These are phyloP conservation scores for Phlyctochytrium arcticum DNA, from an alignment of 192 early-diverging fungal species.

Conservation along the genomic window DNA sequence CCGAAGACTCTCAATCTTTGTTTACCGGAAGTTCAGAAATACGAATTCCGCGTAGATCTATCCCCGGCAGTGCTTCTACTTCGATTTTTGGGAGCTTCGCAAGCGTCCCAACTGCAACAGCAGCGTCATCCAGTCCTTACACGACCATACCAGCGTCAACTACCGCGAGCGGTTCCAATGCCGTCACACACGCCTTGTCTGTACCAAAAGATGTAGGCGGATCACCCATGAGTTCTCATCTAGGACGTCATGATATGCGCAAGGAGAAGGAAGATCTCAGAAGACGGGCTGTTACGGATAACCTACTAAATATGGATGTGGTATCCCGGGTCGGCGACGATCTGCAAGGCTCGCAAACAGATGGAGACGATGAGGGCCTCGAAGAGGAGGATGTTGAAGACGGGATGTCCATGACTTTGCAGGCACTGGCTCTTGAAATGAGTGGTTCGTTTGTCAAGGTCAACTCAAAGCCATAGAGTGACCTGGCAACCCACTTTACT, in stretches of 20 bases:
- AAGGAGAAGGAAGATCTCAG: constrained; percentile 16
- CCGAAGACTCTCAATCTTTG: too few species aligned
- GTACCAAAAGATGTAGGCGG: neutral
- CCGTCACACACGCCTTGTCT: neutral
- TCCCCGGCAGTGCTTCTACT: neutral
- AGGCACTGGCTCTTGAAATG: constrained; percentile 31
- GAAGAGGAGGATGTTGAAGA: constrained; percentile 9
- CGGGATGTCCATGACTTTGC: constrained; percentile 19
- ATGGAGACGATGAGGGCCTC: constrained; percentile 1
- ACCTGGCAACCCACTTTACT: neutral
- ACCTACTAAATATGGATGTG: neutral
- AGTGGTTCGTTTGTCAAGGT: neutral
- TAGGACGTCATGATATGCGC: neutral
- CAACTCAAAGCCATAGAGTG: neutral
- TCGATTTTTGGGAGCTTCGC: too few species aligned
- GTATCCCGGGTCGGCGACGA: neutral
- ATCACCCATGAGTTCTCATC: neutral
- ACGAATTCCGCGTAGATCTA: neutral
- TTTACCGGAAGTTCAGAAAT: neutral
- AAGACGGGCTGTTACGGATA: constrained; percentile 18
- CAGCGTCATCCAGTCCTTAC: too few species aligned
- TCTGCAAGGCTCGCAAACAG: neutral
- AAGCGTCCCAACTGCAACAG: neutral
- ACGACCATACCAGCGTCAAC: neutral
- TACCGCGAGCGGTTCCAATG: neutral